Conservation (phyloP, 768 basidiomycete species). For the Russula vinacea region DNA sequence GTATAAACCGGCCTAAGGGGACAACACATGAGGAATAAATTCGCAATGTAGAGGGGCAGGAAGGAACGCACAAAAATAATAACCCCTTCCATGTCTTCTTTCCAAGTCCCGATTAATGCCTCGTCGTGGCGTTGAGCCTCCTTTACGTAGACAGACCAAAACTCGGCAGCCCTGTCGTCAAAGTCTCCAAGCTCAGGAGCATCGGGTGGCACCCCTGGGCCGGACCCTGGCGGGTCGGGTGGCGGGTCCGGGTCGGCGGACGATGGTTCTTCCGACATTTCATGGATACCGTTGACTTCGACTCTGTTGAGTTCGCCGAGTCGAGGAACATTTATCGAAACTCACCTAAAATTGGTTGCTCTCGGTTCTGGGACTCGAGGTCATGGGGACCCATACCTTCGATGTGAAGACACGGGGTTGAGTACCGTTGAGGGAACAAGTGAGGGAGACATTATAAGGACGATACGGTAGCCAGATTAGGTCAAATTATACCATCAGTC, state of each 20-base stretch:
- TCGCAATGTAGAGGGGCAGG: neutral
- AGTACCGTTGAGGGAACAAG: too few species aligned
- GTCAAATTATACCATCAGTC: too few species aligned
- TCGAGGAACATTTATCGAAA: too few species aligned
- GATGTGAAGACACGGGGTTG: too few species aligned
- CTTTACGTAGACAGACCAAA: conserved; percentile 42
- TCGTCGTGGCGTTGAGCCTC: conserved; percentile 39
- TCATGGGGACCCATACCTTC: too few species aligned
- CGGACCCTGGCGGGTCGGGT: neutral
- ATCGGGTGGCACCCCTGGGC: neutral
- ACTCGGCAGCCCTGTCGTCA: conserved; percentile 40
- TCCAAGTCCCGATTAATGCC: conserved; percentile 38
- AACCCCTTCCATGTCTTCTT: conserved; percentile 43
- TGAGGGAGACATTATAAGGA: too few species aligned
- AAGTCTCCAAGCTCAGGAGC: conserved; percentile 25
- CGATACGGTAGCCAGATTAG: too few species aligned
- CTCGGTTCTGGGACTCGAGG: too few species aligned
- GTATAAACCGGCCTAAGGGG: conserved; percentile 19
- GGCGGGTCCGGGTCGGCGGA: too few species aligned
- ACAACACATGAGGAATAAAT: neutral
- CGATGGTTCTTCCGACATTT: too few species aligned
- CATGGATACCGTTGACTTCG: neutral
- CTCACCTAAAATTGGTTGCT: too few species aligned
- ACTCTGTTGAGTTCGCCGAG: neutral
- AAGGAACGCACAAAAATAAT: conserved; percentile 39